Evolutionary conservation across 2,329 filamentous ascomycete genomes (phyloP).

Genomic region (Xylariaceae sp.): DNA sequence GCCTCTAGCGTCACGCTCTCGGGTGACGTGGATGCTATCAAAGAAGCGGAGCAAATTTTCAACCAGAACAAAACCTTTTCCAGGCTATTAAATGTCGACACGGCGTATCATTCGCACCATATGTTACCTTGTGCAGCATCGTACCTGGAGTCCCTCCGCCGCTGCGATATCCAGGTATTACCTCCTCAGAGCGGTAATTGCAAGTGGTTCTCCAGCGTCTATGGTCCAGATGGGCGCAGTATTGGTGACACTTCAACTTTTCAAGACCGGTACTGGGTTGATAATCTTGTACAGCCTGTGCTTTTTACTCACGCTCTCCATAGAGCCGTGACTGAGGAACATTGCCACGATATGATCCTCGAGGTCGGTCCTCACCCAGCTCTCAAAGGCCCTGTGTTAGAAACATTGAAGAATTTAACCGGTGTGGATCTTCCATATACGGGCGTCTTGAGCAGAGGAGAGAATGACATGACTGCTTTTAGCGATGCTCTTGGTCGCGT

Average conservation of each 20-base stretch:
- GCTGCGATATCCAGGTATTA: too few relatives aligned
- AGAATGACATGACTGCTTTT: constrained; percentile 25
- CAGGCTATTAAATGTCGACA: constrained; percentile 36
- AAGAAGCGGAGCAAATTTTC: constrained; percentile 23
- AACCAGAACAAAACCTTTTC: constrained; percentile 27
- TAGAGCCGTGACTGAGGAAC: too few relatives aligned
- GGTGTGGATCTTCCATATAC: constrained; percentile 29
- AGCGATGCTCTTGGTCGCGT: constrained; percentile 15
- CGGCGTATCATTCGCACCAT: constrained; percentile 40
- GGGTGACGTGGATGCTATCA: constrained; percentile 32
- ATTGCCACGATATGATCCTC: too few relatives aligned
- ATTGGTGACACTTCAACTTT: too few relatives aligned
- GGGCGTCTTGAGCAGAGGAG: constrained; percentile 32
- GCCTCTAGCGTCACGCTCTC: constrained; percentile 36
- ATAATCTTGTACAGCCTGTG: too few relatives aligned
- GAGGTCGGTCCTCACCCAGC: constrained; percentile 46
- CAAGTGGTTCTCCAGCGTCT: too few relatives aligned
- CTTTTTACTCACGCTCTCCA: too few relatives aligned
- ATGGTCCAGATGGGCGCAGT: too few relatives aligned
- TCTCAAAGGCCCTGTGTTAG: constrained; percentile 38
- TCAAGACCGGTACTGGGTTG: too few relatives aligned
- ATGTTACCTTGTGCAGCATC: constrained; percentile 28
- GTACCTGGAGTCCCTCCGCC: constrained; percentile 22
- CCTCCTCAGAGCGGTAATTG: too few relatives aligned
- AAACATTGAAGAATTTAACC: constrained; percentile 31